Evolutionary conservation across 805 yeast species (phyloP).

Genomic region (Kuraishia ogatae): DNA sequence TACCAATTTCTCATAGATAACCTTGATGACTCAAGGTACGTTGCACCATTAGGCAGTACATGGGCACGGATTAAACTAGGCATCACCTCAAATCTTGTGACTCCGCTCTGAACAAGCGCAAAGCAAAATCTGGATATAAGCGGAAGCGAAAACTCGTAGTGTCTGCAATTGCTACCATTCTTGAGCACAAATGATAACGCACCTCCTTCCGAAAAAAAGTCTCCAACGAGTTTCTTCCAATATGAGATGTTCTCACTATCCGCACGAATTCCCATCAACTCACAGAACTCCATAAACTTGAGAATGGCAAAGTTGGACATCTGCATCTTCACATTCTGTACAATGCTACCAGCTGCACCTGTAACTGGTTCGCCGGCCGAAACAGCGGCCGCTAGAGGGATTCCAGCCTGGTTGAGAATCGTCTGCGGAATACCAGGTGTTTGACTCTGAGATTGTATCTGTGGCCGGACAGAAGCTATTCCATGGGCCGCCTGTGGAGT

Average conservation of each 20-base stretch:
- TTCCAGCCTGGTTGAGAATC: neutral
- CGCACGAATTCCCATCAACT: slow-evolving; percentile 19
- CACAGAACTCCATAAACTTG: slow-evolving; percentile 11
- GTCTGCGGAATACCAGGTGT: neutral
- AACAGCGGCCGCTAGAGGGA: neutral
- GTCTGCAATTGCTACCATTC: slow-evolving; percentile 28
- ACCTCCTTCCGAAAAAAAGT: slow-evolving; percentile 45
- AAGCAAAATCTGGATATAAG: slow-evolving; percentile 58
- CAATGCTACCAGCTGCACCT: neutral
- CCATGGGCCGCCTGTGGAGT: neutral
- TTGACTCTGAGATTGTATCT: neutral
- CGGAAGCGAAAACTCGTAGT: slow-evolving; percentile 54
- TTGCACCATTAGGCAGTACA: slow-evolving; percentile 42
- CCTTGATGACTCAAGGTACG: slow-evolving; percentile 44
- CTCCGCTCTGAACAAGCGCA: slow-evolving; percentile 42
- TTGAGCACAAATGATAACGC: slow-evolving; percentile 37
- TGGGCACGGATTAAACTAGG: slow-evolving; percentile 43
- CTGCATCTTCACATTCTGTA: slow-evolving; percentile 8
- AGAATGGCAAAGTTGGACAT: slow-evolving; percentile 11
- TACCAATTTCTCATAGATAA: slow-evolving; percentile 42
- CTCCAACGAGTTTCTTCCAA: slow-evolving; percentile 41
- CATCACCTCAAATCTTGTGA: slow-evolving; percentile 40
- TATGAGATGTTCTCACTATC: slow-evolving; percentile 34
- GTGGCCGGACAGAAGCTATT: neutral
- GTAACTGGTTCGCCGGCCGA: neutral